Conservation (phyloP, 305 asterid species). For the Plantago rigida region DNA sequence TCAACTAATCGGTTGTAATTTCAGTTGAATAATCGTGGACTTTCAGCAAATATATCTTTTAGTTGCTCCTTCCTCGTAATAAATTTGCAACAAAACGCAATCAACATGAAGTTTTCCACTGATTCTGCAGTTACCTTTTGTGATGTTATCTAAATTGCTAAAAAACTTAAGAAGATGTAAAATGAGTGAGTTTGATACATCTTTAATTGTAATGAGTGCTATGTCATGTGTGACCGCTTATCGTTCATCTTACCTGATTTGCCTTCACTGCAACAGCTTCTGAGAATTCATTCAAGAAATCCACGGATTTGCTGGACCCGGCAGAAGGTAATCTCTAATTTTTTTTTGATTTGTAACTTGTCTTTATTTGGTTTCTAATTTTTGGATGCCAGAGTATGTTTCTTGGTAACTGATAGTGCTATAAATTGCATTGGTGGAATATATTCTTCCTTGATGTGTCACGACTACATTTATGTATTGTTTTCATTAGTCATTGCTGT, state of each 20-base stretch:
- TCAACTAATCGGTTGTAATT: no score
- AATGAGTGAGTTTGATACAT: background rate
- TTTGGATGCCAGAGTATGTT: constrained; percentile 10
- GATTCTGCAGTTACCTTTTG: background rate
- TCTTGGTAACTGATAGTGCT: background rate
- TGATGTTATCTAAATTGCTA: background rate
- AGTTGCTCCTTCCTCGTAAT: no score
- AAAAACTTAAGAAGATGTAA: background rate
- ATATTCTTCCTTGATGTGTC: no score
- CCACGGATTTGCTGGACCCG: constrained; percentile 78
- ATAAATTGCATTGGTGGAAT: no score
- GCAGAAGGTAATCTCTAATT: constrained; percentile 59
- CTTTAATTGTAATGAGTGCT: background rate
- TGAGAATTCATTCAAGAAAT: constrained; percentile 83
- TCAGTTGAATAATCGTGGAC: no score
- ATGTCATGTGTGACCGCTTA: background rate
- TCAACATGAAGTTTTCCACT: background rate
- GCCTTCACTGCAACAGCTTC: constrained; percentile 44
- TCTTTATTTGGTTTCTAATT: constrained; percentile 18
- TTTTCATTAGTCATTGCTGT: background rate
- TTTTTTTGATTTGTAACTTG: constrained; percentile 2
- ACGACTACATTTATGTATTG: no score
- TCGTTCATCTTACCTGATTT: constrained; percentile 21
- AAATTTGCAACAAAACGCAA: background rate
- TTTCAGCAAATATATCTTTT: no score